These are phyloP conservation scores for Aspergillus campestris DNA, from an alignment of 495 filamentous ascomycete genomes.

Conservation along the genomic window DNA sequence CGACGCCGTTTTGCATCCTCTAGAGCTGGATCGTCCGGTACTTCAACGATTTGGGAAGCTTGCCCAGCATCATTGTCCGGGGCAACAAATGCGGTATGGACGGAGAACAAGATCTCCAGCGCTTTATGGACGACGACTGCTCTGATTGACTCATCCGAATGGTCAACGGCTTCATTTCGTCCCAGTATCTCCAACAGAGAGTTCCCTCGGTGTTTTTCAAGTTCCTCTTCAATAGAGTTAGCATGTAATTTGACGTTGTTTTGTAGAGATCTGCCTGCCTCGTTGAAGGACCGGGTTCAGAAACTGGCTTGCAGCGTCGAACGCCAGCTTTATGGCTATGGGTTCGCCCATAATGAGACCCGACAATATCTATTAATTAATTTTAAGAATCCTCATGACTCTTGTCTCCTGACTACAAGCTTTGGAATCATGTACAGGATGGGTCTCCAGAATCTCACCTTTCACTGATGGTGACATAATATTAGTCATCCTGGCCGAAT, in stretches of 20 bases:
- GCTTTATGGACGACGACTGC: conserved; percentile 26
- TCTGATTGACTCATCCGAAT: conserved; percentile 10
- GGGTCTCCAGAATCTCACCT: too few species aligned
- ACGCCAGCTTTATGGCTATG: conserved; percentile 18
- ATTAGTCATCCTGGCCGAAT: too few species aligned
- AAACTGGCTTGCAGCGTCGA: conserved; percentile 31
- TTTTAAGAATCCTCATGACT: background rate
- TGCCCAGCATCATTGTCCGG: conserved; percentile 13
- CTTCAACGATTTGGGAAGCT: background rate
- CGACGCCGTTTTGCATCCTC: conserved; percentile 41
- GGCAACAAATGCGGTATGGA: conserved; percentile 31
- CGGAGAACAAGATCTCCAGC: conserved; percentile 25
- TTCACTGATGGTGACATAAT: too few species aligned
- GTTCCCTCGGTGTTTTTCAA: conserved; percentile 24
- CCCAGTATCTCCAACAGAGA: conserved; percentile 34
- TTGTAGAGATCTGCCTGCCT: conserved; percentile 27
- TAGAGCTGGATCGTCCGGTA: conserved; percentile 19
- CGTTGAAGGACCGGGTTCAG: conserved; percentile 34
- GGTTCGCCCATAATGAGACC: conserved; percentile 24
- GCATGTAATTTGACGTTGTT: conserved; percentile 6
- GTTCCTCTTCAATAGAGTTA: conserved; percentile 33
- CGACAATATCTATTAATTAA: background rate
- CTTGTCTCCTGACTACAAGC: background rate
- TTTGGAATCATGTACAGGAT: background rate
- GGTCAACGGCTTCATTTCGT: background rate